phyloP scores from a whole-genome alignment of 129 eudicot species.

The Helianthus annuus region DNA sequence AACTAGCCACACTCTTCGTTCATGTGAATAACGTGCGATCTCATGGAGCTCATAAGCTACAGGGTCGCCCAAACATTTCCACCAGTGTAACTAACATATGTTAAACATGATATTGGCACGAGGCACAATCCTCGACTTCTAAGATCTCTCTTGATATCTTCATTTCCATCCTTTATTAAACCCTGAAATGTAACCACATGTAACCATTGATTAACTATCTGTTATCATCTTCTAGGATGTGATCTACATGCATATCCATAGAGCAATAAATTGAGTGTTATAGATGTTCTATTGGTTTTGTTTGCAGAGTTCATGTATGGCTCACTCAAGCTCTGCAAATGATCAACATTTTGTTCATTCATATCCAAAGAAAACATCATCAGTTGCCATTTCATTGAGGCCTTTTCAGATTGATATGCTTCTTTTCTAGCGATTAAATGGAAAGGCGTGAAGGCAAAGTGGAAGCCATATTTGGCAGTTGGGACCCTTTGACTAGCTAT shows the following conservation, averaged over 20 bases:
- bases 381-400: background rate
- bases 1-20: background rate
- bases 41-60: conserved; percentile 22
- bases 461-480: background rate
- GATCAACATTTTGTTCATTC: background rate
- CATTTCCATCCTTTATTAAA: conserved; percentile 36
- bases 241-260: background rate
- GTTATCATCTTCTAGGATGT: background rate
- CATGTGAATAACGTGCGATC: conserved; percentile 23
- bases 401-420: background rate
- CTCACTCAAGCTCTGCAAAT: conserved; percentile 72
- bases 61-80: conserved; percentile 72
- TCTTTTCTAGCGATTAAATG: background rate
- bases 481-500: background rate
- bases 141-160: conserved; percentile 54
- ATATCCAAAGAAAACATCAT: background rate
- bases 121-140: conserved; percentile 84
- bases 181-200: conserved; percentile 31
- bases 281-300: conserved; percentile 68
- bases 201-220: background rate
- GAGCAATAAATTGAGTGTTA: conserved; percentile 44
- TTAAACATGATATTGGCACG: conserved; percentile 76
- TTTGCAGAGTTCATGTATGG: too few species aligned
- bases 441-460: background rate
- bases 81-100: conserved; percentile 66